phyloP scores from a whole-genome alignment of 2,329 filamentous ascomycete genomes.

The Pyrenophora teres region DNA sequence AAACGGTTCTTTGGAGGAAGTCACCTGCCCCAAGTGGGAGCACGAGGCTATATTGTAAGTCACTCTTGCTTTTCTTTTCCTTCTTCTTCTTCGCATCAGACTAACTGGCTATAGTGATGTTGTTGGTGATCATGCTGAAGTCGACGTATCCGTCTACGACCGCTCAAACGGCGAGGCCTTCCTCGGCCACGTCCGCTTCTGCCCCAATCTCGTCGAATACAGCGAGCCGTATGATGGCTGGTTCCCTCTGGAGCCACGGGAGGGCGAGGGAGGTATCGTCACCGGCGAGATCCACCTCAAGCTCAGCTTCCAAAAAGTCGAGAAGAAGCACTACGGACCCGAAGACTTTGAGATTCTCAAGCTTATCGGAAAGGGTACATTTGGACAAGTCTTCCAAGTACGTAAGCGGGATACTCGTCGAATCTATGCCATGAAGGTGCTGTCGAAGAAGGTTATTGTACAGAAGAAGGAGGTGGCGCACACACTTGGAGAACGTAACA shows the following conservation, averaged over 20 bases:
- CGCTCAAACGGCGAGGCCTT: constrained; percentile 84
- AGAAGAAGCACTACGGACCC: constrained; percentile 86
- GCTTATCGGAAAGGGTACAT: constrained; percentile 96
- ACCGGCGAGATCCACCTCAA: constrained; percentile 87
- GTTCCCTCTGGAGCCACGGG: constrained; percentile 80
- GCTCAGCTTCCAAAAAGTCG: constrained; percentile 81
- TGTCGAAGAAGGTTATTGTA: constrained; percentile 99
- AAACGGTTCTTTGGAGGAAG: constrained; percentile 62
- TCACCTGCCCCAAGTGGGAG: constrained; percentile 92
- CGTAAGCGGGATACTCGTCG: constrained; percentile 94
- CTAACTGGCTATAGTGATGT: constrained; percentile 71
- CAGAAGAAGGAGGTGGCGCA: constrained; percentile 99
- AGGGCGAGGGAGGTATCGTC: constrained; percentile 76
- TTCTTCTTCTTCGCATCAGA: not conserved
- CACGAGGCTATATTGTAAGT: constrained; percentile 93
- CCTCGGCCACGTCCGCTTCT: constrained; percentile 84
- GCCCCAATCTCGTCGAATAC: constrained; percentile 70
- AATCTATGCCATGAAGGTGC: constrained; percentile 98
- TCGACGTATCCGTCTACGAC: constrained; percentile 94
- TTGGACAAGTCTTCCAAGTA: constrained; percentile 98
- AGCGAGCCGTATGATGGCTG: constrained; percentile 78
- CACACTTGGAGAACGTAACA: constrained; percentile 95
- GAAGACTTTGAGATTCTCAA: constrained; percentile 96
- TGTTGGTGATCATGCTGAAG: constrained; percentile 84
- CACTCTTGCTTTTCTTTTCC: not conserved